Percentiles rank a stretch among this genome's conserved stretches.
phyloP scores from a whole-genome alignment of 1,139 yeast genomes.

The Suhomyces panamericanus region DNA sequence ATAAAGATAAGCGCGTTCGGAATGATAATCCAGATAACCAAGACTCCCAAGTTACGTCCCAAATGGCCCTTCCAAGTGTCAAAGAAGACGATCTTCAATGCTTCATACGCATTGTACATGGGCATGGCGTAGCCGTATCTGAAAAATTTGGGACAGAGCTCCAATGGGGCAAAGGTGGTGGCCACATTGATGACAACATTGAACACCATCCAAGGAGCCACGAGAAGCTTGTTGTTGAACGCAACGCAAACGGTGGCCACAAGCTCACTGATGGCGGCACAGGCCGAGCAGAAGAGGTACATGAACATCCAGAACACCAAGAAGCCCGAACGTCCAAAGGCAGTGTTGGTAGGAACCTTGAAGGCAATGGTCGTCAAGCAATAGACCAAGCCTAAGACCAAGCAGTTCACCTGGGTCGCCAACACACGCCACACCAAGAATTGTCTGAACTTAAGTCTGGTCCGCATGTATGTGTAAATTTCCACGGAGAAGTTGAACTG shows the following conservation, averaged over 20 bases:
- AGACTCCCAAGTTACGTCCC: conserved; percentile 59
- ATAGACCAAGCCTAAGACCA: conserved; percentile 55
- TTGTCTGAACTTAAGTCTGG: conserved; percentile 40
- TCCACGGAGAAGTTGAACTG: conserved; percentile 31
- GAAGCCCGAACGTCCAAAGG: conserved; percentile 64
- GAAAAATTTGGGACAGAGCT: conserved; percentile 52
- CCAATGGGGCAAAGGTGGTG: conserved; percentile 62
- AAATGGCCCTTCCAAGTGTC: conserved; percentile 55
- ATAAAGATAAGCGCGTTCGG: conserved; percentile 29
- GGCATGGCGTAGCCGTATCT: conserved; percentile 69
- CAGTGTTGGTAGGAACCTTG: conserved; percentile 50
- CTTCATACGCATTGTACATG: conserved; percentile 57
- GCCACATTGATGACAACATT: conserved; percentile 64
- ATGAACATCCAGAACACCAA: conserved; percentile 50
- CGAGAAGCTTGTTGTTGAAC: conserved; percentile 48
- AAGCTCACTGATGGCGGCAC: conserved; percentile 56
- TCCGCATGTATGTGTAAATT: conserved; percentile 26
- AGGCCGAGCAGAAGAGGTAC: conserved; percentile 49
- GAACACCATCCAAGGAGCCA: conserved; percentile 59
- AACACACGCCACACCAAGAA: conserved; percentile 50
- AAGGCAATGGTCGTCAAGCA: conserved; percentile 61
- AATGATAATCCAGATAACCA: conserved; percentile 58
- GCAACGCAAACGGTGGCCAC: conserved; percentile 33
- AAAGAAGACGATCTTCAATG: conserved; percentile 57
- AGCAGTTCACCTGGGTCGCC: conserved; percentile 48